Conservation (phyloP, 108 stramenopile species). For the Cyclostephanos tholiformis region DNA sequence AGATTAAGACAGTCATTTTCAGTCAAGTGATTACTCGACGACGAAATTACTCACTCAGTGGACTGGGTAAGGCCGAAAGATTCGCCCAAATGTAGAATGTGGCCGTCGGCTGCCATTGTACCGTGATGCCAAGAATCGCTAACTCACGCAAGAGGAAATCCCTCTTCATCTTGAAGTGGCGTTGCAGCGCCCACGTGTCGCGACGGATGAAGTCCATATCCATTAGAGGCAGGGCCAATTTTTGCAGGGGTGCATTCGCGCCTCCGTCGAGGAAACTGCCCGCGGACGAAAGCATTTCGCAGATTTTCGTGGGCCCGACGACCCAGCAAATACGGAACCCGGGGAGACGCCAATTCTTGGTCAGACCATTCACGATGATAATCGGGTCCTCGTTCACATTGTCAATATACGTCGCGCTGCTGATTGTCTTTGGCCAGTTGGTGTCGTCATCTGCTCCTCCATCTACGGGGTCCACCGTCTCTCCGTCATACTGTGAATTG, state of each 20-base stretch:
- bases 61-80: constrained; percentile 31
- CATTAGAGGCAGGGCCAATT: constrained; percentile 49
- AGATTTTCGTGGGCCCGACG: constrained; percentile 53
- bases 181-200: constrained; percentile 49
- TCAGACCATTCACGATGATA: constrained; percentile 55
- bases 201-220: constrained; percentile 48
- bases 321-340: constrained; percentile 58
- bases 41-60: constrained; percentile 18
- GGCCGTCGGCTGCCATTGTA: constrained; percentile 43
- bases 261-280: constrained; percentile 57
- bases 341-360: constrained; percentile 59
- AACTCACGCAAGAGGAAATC: constrained; percentile 41
- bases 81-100: constrained; percentile 59
- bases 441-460: constrained; percentile 53
- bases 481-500: constrained; percentile 42
- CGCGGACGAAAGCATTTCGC: constrained; percentile 47
- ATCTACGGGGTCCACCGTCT: constrained; percentile 43
- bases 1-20: background rate
- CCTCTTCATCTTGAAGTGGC: constrained; percentile 42
- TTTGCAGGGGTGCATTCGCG: constrained; percentile 53
- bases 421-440: constrained; percentile 62
- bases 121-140: constrained; percentile 35
- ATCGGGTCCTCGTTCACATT: constrained; percentile 56
- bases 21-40: background rate
- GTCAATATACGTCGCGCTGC: constrained; percentile 45